These are phyloP conservation scores for Xerocomus brunneocitrinus DNA, from an alignment of 768 basidiomycete species.

Conservation along the genomic window DNA sequence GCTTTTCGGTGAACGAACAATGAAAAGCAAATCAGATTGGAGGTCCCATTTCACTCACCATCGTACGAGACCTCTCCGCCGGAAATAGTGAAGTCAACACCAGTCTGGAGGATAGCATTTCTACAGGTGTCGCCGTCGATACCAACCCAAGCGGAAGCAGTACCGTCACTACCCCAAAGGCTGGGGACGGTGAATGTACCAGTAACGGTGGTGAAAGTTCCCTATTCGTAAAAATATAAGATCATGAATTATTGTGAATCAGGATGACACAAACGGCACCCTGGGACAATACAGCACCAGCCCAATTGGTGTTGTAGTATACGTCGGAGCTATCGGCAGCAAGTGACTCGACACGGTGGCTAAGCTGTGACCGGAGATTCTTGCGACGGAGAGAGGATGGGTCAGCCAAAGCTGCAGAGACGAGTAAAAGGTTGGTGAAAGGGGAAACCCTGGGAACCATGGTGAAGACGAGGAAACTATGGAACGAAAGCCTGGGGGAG, in stretches of 20 bases:
- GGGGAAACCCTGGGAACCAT: slow-evolving; percentile 19
- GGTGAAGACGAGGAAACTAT: background rate
- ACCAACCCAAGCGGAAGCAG: slow-evolving; percentile 22
- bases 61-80: slow-evolving; percentile 3
- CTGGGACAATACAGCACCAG: slow-evolving; percentile 14
- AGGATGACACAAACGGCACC: slow-evolving; percentile 4
- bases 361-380: slow-evolving; percentile 10
- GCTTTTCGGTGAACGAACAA: slow-evolving; percentile 4
- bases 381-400: slow-evolving; percentile 15
- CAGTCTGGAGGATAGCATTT: slow-evolving; percentile 18
- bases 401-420: slow-evolving; percentile 12
- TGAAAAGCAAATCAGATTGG: background rate
- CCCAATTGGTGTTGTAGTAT: slow-evolving; percentile 17
- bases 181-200: slow-evolving; percentile 20
- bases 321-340: slow-evolving; percentile 1
- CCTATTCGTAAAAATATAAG: slow-evolving; percentile 9
- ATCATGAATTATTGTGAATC: background rate
- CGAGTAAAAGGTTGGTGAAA: slow-evolving; percentile 16
- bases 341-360: background rate
- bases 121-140: slow-evolving; percentile 16
- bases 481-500: background rate
- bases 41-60: slow-evolving; percentile 2
- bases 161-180: slow-evolving; percentile 7
- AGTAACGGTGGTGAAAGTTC: slow-evolving; percentile 18
- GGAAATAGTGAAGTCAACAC: slow-evolving; percentile 10